Conservation (phyloP, 768 basidiomycete species). For the Rubroboletus pulcherrimus region DNA sequence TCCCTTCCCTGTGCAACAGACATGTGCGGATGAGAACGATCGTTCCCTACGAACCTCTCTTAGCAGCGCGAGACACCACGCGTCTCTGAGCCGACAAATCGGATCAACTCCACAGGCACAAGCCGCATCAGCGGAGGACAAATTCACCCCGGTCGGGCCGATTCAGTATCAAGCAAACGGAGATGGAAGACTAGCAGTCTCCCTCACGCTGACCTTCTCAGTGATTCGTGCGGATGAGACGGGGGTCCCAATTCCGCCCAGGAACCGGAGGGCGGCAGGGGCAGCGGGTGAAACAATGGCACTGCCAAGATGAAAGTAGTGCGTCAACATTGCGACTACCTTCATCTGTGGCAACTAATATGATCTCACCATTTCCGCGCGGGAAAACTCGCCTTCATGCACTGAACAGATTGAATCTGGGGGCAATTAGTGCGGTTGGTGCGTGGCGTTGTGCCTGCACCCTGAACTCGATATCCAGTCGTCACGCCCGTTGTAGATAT, state of each 20-base stretch:
- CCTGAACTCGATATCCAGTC: neutral
- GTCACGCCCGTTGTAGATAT: neutral
- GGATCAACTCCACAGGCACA: neutral
- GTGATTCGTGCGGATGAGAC: conserved; percentile 1
- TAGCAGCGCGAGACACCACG: neutral
- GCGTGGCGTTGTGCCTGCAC: neutral
- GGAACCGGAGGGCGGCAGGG: neutral
- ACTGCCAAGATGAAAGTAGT: neutral
- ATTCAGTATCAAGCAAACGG: neutral
- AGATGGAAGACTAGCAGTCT: neutral
- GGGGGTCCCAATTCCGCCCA: neutral
- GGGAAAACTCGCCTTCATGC: neutral
- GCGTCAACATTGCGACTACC: neutral
- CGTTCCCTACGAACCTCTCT: neutral
- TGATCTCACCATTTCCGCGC: neutral
- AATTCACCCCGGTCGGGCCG: neutral
- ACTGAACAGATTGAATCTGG: neutral
- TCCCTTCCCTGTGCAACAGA: neutral
- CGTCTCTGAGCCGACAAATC: neutral
- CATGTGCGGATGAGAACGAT: neutral
- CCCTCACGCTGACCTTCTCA: neutral
- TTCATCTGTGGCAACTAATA: neutral
- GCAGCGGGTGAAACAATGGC: neutral
- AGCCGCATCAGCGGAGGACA: neutral
- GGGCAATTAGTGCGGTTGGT: neutral